Evolutionary conservation across 148 eudicot species (phyloP).

Genomic region (Rhododendron vialii): DNA sequence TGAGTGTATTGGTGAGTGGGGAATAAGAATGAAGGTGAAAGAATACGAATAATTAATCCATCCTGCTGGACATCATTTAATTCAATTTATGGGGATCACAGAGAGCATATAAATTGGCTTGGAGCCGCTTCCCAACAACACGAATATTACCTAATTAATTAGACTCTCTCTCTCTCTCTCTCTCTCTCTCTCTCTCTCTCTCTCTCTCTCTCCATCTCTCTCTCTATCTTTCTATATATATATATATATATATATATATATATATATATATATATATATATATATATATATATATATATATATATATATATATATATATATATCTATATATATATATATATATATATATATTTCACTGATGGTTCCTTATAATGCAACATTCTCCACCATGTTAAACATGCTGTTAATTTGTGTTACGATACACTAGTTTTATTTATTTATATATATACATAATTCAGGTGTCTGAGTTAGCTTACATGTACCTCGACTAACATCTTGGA

Average conservation of each 20-base stretch:
- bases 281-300: no score
- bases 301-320: no score
- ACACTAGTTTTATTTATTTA: not conserved
- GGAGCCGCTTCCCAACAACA: not conserved
- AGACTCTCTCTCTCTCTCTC: not conserved
- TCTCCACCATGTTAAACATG: not conserved
- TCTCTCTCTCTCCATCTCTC: no score
- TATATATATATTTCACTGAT: not conserved
- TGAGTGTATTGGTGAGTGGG: no score
- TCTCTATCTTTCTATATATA: no score
- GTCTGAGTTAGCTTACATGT: no score
- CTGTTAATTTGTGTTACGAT: not conserved
- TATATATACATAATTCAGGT: no score
- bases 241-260: no score
- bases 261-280: no score
- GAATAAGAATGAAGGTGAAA: not conserved
- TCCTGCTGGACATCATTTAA: not conserved
- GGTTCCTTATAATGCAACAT: not conserved
- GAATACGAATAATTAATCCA: not conserved
- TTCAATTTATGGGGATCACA: not conserved
- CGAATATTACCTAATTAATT: not conserved
- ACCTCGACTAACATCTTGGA: no score
- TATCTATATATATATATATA: no score
- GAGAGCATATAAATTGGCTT: not conserved
- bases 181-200: no score